These are phyloP conservation scores for Silene vulgaris DNA, from an alignment of 179 eudicot genomes.

Conservation along the genomic window DNA sequence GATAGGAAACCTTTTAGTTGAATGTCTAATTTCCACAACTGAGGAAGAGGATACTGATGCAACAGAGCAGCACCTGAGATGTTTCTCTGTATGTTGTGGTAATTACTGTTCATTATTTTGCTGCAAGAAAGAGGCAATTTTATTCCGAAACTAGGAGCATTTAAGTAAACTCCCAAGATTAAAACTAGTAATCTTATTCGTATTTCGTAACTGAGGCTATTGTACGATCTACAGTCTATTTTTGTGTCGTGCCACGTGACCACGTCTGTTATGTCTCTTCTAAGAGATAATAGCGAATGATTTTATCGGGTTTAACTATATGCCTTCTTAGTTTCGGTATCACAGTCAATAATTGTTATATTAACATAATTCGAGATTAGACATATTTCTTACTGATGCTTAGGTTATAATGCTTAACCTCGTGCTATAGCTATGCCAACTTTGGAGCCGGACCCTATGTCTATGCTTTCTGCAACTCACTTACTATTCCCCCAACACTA, in stretches of 20 bases:
- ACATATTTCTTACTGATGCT: not conserved
- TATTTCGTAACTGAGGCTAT: not conserved
- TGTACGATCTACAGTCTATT: not conserved
- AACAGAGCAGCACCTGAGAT: slow-evolving; percentile 13
- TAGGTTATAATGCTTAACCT: slow-evolving; percentile 8
- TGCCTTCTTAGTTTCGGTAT: not conserved
- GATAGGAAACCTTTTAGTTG: slow-evolving; percentile 17
- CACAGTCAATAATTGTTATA: not conserved
- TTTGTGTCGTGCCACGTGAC: not conserved
- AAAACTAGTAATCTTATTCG: not conserved
- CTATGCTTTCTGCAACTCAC: slow-evolving; percentile 8
- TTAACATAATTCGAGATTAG: not conserved
- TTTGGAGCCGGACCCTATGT: slow-evolving; percentile 10
- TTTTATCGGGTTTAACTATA: not conserved
- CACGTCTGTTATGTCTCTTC: not conserved
- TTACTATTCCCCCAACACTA: not conserved
- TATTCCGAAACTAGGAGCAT: not conserved
- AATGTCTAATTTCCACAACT: slow-evolving; percentile 24
- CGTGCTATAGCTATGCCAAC: slow-evolving; percentile 15
- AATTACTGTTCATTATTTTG: slow-evolving; percentile 17
- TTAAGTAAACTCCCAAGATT: not conserved
- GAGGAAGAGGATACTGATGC: slow-evolving; percentile 23
- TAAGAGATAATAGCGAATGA: not conserved
- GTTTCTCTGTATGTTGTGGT: slow-evolving; percentile 11
- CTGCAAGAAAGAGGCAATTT: not conserved